These are phyloP conservation scores for Marasmius fiardii DNA, from an alignment of 1,284 basidiomycete species.

Conservation along the genomic window DNA sequence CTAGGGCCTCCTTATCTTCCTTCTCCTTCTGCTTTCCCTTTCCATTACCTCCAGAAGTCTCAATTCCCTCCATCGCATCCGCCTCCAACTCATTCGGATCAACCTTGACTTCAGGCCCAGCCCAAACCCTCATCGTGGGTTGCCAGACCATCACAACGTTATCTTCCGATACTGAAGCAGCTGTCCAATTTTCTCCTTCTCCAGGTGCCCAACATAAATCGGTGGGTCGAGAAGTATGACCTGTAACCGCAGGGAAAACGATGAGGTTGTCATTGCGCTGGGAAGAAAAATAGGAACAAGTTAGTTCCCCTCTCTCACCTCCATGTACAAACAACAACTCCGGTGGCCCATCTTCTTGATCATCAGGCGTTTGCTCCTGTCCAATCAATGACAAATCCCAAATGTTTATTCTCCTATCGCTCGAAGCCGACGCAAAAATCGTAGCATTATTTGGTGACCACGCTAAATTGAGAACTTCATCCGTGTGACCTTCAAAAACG, in stretches of 20 bases:
- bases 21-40: conserved; percentile 22
- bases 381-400: conserved; percentile 97
- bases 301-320: conserved; percentile 55
- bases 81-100: conserved; percentile 76
- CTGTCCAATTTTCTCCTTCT: conserved; percentile 72
- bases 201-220: conserved; percentile 87
- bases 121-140: conserved; percentile 85
- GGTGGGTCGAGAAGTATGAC: conserved; percentile 77
- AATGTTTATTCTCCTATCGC: conserved; percentile 90
- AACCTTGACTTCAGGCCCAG: conserved; percentile 75
- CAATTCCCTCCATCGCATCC: conserved; percentile 74
- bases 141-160: conserved; percentile 89
- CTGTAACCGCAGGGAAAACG: conserved; percentile 29
- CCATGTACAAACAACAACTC: conserved; percentile 93
- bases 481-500: conserved; percentile 89
- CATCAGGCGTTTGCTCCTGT: conserved; percentile 95
- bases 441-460: conserved; percentile 95
- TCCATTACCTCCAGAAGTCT: conserved; percentile 30
- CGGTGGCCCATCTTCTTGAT: conserved; percentile 96
- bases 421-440: conserved; percentile 89
- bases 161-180: conserved; percentile 78
- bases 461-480: conserved; percentile 90
- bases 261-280: background rate
- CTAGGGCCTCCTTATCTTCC: conserved; percentile 15
- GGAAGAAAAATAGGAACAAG: conserved; percentile 3